Evolutionary conservation across 768 basidiomycete genomes (phyloP).

Genomic region (Clavaria fumosa): DNA sequence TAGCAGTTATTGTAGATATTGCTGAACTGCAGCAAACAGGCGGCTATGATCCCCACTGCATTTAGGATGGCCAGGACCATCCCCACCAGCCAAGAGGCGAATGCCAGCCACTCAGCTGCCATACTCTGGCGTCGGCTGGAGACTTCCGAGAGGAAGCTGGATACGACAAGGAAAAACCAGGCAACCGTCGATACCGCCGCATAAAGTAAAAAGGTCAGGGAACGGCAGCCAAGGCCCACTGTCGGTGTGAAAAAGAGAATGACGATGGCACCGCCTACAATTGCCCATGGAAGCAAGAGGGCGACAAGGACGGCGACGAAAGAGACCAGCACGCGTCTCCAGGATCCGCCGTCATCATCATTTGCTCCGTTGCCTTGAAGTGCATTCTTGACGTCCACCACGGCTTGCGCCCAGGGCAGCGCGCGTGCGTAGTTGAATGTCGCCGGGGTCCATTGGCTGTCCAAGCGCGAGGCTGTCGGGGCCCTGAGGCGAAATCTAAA

Average conservation of each 20-base stretch:
- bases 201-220: slow-evolving; percentile 19
- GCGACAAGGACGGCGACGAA: slow-evolving; percentile 12
- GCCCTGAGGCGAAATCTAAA: slow-evolving; percentile 5
- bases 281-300: slow-evolving; percentile 18
- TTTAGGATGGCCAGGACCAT: slow-evolving; percentile 19
- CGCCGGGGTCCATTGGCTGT: slow-evolving; percentile 15
- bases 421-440: slow-evolving; percentile 21
- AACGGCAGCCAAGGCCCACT: slow-evolving; percentile 20
- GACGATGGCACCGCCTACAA: slow-evolving; percentile 16
- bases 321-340: slow-evolving; percentile 8
- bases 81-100: slow-evolving; percentile 17
- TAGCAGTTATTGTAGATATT: slow-evolving; percentile 22
- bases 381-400: slow-evolving; percentile 13
- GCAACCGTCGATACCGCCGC: slow-evolving; percentile 18
- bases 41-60: slow-evolving; percentile 18
- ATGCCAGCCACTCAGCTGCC: slow-evolving; percentile 7
- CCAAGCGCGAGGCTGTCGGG: slow-evolving; percentile 11
- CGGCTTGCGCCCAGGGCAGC: slow-evolving; percentile 17
- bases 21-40: slow-evolving; percentile 20
- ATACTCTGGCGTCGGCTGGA: slow-evolving; percentile 4
- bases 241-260: slow-evolving; percentile 17
- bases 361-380: slow-evolving; percentile 9
- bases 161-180: slow-evolving; percentile 19
- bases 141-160: slow-evolving; percentile 18
- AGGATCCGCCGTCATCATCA: background rate